Percentiles rank a stretch among this genome's conserved stretches.
Conservation (phyloP, 257 asterid species). For the Nicotiana attenuata region DNA sequence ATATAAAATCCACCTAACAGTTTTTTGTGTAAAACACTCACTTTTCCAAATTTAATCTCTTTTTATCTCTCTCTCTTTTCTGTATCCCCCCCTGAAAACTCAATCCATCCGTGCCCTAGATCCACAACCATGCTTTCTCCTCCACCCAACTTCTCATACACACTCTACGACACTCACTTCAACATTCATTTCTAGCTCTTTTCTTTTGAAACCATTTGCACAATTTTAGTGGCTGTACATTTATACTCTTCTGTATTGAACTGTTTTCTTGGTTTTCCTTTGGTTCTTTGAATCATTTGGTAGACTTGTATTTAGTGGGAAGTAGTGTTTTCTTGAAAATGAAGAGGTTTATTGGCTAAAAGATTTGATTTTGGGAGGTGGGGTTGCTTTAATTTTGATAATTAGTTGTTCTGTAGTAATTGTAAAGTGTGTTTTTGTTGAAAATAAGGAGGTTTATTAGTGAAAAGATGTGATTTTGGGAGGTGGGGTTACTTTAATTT, state of each 20-base stretch:
- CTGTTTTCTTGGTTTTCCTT: constrained; percentile 16
- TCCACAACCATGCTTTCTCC: constrained; percentile 40
- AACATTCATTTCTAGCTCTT: constrained; percentile 6
- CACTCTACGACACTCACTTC: background rate
- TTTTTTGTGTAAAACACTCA: background rate
- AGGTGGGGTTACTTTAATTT: constrained; percentile 4
- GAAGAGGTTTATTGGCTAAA: constrained; percentile 12
- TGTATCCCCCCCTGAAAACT: background rate
- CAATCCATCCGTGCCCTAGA: constrained; percentile 57
- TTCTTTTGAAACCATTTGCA: background rate
- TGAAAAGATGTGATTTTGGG: background rate
- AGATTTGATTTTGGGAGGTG: background rate
- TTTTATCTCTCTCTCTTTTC: background rate
- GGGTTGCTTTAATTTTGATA: constrained; percentile 1
- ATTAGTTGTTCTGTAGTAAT: constrained; percentile 7
- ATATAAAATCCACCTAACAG: background rate
- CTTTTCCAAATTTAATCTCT: background rate
- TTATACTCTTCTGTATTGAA: background rate
- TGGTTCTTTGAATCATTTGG: background rate
- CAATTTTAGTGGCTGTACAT: background rate
- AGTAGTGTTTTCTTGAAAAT: background rate
- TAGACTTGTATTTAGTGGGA: background rate
- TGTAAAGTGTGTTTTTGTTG: background rate
- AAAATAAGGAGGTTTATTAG: constrained; percentile 4
- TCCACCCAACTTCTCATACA: constrained; percentile 8